Percentiles rank a stretch among this genome's conserved stretches.
phyloP scores from a whole-genome alignment of 2,329 filamentous ascomycete species.

The Aplosporella prunicola region DNA sequence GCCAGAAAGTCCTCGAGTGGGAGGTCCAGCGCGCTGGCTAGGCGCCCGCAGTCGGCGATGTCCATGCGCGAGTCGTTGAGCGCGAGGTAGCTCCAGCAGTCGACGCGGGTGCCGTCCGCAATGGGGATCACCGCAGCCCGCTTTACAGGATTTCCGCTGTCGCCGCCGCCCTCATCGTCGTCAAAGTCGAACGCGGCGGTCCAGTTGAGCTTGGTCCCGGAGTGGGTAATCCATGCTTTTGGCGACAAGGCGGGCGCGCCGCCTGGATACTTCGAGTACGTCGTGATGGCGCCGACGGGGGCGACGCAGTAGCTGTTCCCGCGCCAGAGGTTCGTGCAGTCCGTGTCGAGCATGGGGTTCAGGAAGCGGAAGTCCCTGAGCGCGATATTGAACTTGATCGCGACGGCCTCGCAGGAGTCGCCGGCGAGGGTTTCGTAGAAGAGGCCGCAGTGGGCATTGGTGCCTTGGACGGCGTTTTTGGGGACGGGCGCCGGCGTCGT shows the following conservation, averaged over 20 bases:
- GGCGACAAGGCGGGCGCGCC: slow-evolving; percentile 3
- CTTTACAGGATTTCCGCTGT: not conserved
- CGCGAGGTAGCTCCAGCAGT: slow-evolving; percentile 16
- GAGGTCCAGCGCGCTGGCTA: slow-evolving; percentile 5
- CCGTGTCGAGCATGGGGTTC: slow-evolving; percentile 23
- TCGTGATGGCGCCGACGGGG: slow-evolving; percentile 22
- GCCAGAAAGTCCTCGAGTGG: slow-evolving; percentile 1
- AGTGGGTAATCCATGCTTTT: not conserved
- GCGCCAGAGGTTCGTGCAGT: slow-evolving; percentile 28
- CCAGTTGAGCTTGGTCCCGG: not conserved
- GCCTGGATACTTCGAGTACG: slow-evolving; percentile 13
- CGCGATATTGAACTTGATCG: slow-evolving; percentile 22
- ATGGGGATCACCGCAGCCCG: slow-evolving; percentile 11
- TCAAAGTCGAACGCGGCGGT: slow-evolving; percentile 7
- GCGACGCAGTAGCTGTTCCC: slow-evolving; percentile 26
- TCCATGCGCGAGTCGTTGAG: slow-evolving; percentile 14
- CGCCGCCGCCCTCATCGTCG: not conserved
- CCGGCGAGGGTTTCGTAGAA: slow-evolving; percentile 23
- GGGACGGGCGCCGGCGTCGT: slow-evolving; percentile 7
- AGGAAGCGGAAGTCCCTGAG: slow-evolving; percentile 27
- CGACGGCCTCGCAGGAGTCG: slow-evolving; percentile 28
- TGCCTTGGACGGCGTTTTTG: slow-evolving; percentile 17
- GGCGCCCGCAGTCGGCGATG: slow-evolving; percentile 9
- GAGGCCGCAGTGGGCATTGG: slow-evolving; percentile 18
- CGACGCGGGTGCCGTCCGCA: slow-evolving; percentile 16